Percentiles rank a stretch among this genome's conserved stretches.
phyloP scores from a whole-genome alignment of 352 stramenopile genomes.

The Pythium sp. region DNA sequence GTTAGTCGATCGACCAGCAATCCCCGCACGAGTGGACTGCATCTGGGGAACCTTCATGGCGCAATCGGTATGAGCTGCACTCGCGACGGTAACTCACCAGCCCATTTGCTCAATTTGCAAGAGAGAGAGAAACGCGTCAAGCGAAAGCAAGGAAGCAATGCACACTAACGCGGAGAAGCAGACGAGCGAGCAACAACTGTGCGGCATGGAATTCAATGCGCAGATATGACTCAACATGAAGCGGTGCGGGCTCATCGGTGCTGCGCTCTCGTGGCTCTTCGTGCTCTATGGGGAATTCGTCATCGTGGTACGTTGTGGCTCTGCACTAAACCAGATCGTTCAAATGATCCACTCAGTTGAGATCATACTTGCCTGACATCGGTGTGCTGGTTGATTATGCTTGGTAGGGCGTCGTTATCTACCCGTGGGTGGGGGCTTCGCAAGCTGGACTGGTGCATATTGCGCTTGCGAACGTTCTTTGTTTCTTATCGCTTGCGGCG shows the following conservation, averaged over 20 bases:
- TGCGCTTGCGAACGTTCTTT: constrained; percentile 51
- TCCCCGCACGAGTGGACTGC: too few relatives aligned
- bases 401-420: constrained; percentile 78
- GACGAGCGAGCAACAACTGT: constrained; percentile 35
- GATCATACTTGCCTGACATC: background rate
- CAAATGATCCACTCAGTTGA: background rate
- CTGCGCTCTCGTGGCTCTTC: constrained; percentile 87
- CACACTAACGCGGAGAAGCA: constrained; percentile 27
- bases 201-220: constrained; percentile 75
- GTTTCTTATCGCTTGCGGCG: constrained; percentile 86
- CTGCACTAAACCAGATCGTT: background rate
- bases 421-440: constrained; percentile 85
- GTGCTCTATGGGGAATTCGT: constrained; percentile 89
- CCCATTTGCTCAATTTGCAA: constrained; percentile 1
- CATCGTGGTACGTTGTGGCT: constrained; percentile 58
- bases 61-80: too few relatives aligned
- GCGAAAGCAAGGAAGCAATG: background rate
- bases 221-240: constrained; percentile 89
- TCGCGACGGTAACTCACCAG: too few relatives aligned
- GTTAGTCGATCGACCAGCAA: too few relatives aligned
- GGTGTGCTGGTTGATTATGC: background rate
- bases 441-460: constrained; percentile 66
- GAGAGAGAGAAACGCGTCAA: background rate
- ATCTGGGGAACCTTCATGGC: too few relatives aligned
- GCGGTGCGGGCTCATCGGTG: constrained; percentile 88